Evolutionary conservation across 2,329 filamentous ascomycete species (phyloP), one percentile per base, ranked within the genome.

Genomic region (Fusarium fujikuroi): DNA sequence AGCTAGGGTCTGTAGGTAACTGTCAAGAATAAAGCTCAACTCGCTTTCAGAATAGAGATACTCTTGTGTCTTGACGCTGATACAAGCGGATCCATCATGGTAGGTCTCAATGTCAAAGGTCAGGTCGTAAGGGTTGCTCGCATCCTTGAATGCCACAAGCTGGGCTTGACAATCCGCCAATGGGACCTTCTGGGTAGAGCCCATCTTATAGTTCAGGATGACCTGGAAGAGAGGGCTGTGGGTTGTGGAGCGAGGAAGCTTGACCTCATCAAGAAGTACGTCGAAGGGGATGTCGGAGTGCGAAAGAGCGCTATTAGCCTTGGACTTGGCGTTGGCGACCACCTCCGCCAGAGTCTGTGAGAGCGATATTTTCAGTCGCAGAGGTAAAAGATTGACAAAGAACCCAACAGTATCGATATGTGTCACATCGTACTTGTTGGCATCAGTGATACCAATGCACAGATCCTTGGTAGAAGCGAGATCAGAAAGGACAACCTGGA

Each of bases 371-470:
- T 40, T 15, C 5, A 63, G 25, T 18, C 60, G 50, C 3, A 63
- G 21, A 4, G 62, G 69, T 3, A 72, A 36, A 9, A 72, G 54
- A 23, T 72, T 70, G 25, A 72, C 54, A 21, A 63, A 70, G 19
- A 72, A 62, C 3, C 69, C 69, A 25, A 72, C 39, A 7, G 53
- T 52, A 7, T 72, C 52, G 11, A 58, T 42, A 12, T 57, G 32
- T 15, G 64, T n/a, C 9, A 44, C 54, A 9, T 72, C 49, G 18
- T 44, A 50, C n/a, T 57, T 60, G 28, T 72, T 72, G 7, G 61
- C 66, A 32, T 72, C 69, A 4, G 69, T 64, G 3, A 70, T 56
- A 11, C 66, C 66, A 34, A 72, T 63, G 8, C 53, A 62, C 21
- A 70, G 25, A 39, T 72, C 69, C 3, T 58, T 46, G 21, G n/a